Evolutionary conservation across 495 filamentous ascomycete genomes (phyloP).

Genomic region (Ramalina intermedia): DNA sequence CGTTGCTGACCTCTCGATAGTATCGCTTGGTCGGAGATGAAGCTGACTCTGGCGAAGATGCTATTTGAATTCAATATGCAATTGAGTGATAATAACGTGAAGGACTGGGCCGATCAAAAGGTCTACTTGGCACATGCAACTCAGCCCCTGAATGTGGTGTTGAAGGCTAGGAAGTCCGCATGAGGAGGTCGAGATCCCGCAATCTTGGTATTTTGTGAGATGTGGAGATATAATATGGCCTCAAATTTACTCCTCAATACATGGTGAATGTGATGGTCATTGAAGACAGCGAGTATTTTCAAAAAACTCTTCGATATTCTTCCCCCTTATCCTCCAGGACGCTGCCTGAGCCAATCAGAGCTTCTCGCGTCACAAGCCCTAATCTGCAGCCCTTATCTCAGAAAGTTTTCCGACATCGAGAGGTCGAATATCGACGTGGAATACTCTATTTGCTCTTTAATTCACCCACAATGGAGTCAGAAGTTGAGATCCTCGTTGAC

Average conservation of each 20-base stretch:
- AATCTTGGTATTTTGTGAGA: not conserved
- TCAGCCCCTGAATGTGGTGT: constrained; percentile 19
- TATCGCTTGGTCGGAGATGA: constrained; percentile 33
- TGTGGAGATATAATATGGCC: too few relatives aligned
- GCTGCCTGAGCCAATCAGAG: too few relatives aligned
- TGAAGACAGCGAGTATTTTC: too few relatives aligned
- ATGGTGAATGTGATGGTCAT: too few relatives aligned
- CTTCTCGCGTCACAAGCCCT: too few relatives aligned
- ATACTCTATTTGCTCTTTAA: too few relatives aligned
- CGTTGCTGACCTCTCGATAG: not conserved
- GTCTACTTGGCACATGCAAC: constrained; percentile 23
- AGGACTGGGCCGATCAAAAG: constrained; percentile 24
- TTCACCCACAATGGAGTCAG: constrained; percentile 3
- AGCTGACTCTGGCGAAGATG: constrained; percentile 28
- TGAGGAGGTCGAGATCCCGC: not conserved
- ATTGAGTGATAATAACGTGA: constrained; percentile 14
- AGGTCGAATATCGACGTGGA: too few relatives aligned
- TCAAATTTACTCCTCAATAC: too few relatives aligned
- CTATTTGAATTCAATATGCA: constrained; percentile 33
- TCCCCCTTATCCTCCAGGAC: too few relatives aligned
- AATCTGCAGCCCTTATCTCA: too few relatives aligned
- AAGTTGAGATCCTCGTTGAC: constrained; percentile 1
- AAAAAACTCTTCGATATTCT: too few relatives aligned
- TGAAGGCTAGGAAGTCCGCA: not conserved
- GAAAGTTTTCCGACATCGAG: too few relatives aligned